Conservation (phyloP, 2,329 filamentous ascomycete genomes). For the Camillea tinctor region DNA sequence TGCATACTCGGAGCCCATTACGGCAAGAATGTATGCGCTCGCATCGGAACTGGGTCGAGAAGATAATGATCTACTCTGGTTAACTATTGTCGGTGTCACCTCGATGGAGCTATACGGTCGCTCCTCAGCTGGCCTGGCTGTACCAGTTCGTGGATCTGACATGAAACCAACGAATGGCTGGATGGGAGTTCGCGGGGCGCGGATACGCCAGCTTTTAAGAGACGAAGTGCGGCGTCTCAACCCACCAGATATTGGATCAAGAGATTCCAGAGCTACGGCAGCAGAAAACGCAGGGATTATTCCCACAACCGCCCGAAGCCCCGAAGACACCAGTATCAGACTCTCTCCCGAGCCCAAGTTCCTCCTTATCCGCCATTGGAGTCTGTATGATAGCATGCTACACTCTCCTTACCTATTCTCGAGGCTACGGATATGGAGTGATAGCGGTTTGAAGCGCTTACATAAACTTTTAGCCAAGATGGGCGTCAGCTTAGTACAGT, state of each 20-base stretch:
- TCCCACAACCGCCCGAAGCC: slow-evolving; percentile 81
- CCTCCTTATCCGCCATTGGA: slow-evolving; percentile 92
- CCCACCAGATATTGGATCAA: slow-evolving; percentile 62
- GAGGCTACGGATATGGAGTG: slow-evolving; percentile 90
- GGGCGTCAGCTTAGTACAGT: slow-evolving; percentile 91
- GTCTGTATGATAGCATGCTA: slow-evolving; percentile 96
- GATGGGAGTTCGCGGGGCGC: slow-evolving; percentile 78
- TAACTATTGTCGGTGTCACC: slow-evolving; percentile 91
- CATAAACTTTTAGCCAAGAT: slow-evolving; percentile 97
- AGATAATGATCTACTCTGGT: slow-evolving; percentile 94
- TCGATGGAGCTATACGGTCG: slow-evolving; percentile 89
- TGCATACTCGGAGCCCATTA: slow-evolving; percentile 92
- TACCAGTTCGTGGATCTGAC: slow-evolving; percentile 55
- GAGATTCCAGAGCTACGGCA: slow-evolving; percentile 56
- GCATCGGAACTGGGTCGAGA: slow-evolving; percentile 93
- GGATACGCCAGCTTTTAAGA: slow-evolving; percentile 79
- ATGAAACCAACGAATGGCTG: slow-evolving; percentile 64
- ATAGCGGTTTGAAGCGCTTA: slow-evolving; percentile 80
- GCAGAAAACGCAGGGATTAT: slow-evolving; percentile 78
- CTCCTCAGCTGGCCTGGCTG: slow-evolving; percentile 75
- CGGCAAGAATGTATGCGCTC: slow-evolving; percentile 89
- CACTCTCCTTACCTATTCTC: slow-evolving; percentile 95
- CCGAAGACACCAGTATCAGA: slow-evolving; percentile 88
- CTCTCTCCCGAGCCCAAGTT: slow-evolving; percentile 93
- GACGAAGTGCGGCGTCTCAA: slow-evolving; percentile 95